Evolutionary conservation across 257 asterid genomes (phyloP), one percentile per base, ranked within the genome.

Genomic region (Forsythia suspensa): DNA sequence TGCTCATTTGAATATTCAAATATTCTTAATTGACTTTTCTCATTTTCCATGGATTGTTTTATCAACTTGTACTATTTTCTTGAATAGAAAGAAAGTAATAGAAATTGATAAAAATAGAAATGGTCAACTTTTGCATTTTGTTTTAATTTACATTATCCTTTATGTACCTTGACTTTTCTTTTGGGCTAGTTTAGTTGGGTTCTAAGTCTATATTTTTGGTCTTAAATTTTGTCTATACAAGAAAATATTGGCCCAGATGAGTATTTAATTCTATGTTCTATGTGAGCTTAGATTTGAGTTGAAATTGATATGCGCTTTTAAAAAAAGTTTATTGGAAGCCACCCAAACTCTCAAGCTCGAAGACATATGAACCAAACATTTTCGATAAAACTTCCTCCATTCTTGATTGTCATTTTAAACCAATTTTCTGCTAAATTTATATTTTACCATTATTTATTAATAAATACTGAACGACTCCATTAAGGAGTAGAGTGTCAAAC

Each of bases 1-100:
- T 46, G 67, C 2, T 18, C 21, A 3, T 75, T 48, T 37, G 75
- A 71, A 40, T 40, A 71, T 34, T 73, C 76, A n/a, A 29, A 16
- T 65, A 15, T 18, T 59, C 67, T 59, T 59, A 59, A 12, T 46
- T 78, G 89, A 81, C 82, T 78, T 80, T 83, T 78, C 84, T 51
- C 6, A 57, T 42, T 43, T 69, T 70, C 36, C 36, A 16, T 43
- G 13, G 6, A 20, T 63, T 59, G 38, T 57, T 3, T 11, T 8
- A n/a, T n/a, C 34, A 57, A 57, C 10, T 6, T 7, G 66, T 57
- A n/a, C 66, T 63, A 10, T 63, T 63, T 63, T 63, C 70, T 21
- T 10, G 40, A 11, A 63, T 29, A 21, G 5, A 0, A 29, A 21
- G 5, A 0, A 29, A 63, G 70, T 63, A 29, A 63, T 8, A 7